Base-by-base conservation (phyloP, 768 basidiomycete genomes). In the Rhodotorula diobovata region DNA sequence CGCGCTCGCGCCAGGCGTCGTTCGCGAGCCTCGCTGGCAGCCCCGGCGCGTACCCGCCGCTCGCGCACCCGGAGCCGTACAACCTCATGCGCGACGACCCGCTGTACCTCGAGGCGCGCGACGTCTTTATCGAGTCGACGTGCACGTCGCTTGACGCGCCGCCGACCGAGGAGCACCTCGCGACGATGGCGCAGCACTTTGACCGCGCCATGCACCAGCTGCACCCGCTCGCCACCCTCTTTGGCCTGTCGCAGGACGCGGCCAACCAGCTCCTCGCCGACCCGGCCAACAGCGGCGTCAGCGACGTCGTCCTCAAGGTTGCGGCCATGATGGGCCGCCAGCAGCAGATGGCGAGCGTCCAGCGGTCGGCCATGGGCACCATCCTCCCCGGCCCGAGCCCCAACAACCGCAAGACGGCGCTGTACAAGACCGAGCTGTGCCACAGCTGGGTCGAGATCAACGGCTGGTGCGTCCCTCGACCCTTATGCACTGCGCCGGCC, bases 361-460 rank as follows among this genome's bases (percentile, higher is more conserved):
- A 68, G 61, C 60, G 68, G 20, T 57, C 55, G 34, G 68, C 66
- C 25, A 63, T 67, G 58, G 68, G 72, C 43, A 32, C 50, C 9
- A 18, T 34, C 30, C 35, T 67, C 3, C 83, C 82, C 58, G 91
- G 91, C 1, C 91, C 91, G 25, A 92, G 90, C 72, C 89, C 91
- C 18, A 93, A 93, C 82, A 94, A 94, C 79, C 85, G 92, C 76
- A 94, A 94, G 82, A 81, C 93, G 35, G 90, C 90, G 28, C 79
- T 94, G 58, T 94, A 94, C 84, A 94, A 94, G 74, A 75, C 74
- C 28, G 74, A 75, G 58, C 53, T 71, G 1, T 75, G 74, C 59
- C 55, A 66, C 57, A 72, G 71, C 30, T 72, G 71, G 71, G 71
- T 68, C 59, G 72, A 73, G 67, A 66, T 65, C 35, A 56, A 64